phyloP scores from a whole-genome alignment of 805 yeast species.

The Debaryomyces maramus region DNA sequence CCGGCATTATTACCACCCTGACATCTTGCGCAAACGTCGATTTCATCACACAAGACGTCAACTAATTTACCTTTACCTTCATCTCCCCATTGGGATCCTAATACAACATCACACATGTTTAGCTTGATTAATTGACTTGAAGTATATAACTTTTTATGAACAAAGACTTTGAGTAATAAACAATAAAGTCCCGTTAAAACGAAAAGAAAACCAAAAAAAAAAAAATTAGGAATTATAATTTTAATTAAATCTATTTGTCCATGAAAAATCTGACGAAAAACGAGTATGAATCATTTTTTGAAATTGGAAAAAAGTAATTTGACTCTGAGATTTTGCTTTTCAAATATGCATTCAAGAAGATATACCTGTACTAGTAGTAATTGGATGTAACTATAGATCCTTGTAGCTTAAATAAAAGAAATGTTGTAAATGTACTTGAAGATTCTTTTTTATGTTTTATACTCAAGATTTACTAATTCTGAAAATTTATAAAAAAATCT shows the following conservation, averaged over 20 bases:
- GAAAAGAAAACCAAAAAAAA: slow-evolving; percentile 9
- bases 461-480: no score
- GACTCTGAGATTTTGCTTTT: slow-evolving; percentile 6
- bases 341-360: no score
- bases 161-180: slow-evolving; percentile 13
- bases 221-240: slow-evolving; percentile 1
- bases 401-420: no score
- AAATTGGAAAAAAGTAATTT: slow-evolving; percentile 1
- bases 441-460: no score
- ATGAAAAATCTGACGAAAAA: not conserved
- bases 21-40: slow-evolving; percentile 97
- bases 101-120: slow-evolving; percentile 81
- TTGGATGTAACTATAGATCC: no score
- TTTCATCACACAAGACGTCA: slow-evolving; percentile 89
- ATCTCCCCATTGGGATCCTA: slow-evolving; percentile 99
- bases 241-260: not conserved
- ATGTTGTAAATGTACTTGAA: no score
- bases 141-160: slow-evolving; percentile 2
- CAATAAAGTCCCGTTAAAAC: slow-evolving; percentile 18
- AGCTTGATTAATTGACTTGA: not conserved
- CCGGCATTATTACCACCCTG: slow-evolving; percentile 99
- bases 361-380: no score
- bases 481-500: no score
- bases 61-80: slow-evolving; percentile 99
- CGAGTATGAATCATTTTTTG: not conserved